Base-by-base conservation (phyloP, 148 eudicot genomes). In the Oxyria digyna region DNA sequence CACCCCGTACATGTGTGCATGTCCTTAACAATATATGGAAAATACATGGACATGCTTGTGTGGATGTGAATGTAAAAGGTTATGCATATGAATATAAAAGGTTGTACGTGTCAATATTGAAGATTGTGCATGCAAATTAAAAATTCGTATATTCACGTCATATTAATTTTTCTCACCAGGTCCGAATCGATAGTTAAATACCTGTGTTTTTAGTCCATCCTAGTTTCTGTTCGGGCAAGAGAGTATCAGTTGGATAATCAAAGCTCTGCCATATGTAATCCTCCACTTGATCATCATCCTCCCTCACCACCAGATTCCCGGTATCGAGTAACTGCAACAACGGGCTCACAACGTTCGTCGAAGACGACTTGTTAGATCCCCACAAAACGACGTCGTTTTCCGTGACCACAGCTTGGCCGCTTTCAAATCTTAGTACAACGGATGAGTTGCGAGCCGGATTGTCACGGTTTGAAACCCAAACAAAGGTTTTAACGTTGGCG, bases 181-280 rank as follows among this genome's bases (percentile, higher is more conserved):
- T n/a, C n/a, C n/a, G n/a, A n/a, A n/a, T n/a, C n/a, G n/a, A n/a
- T n/a, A n/a, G n/a, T n/a, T n/a, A n/a, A n/a, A n/a, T 75, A 13
- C 82, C 87, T 0, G 23, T 21, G 62, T 69, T 78, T 4, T 15
- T 3, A 62, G 5, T 42, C 80, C 82, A 83, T 76, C 64, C 64
- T 3, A 57, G 17, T 8, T 57, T 45, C 88, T 85, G 81, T 6
- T 74, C 81, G 23, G 90, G 85, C 42, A 88, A 72, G 49, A 71
- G 92, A 79, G 74, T 91, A 17, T 45, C 90, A 8, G 85, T 79
- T 0, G 92, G 87, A 68, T 81, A 54, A 45, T 80, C 72, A 66
- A 88, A 91, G 63, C 88, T 91, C 66, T 85, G 78, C 96, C 90
- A 88, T 21, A 78, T 3, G 18, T 35, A 26, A 69, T 45, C 20